Conservation (phyloP, 2,329 filamentous ascomycete genomes). For the Cladophialophora yegresii region DNA sequence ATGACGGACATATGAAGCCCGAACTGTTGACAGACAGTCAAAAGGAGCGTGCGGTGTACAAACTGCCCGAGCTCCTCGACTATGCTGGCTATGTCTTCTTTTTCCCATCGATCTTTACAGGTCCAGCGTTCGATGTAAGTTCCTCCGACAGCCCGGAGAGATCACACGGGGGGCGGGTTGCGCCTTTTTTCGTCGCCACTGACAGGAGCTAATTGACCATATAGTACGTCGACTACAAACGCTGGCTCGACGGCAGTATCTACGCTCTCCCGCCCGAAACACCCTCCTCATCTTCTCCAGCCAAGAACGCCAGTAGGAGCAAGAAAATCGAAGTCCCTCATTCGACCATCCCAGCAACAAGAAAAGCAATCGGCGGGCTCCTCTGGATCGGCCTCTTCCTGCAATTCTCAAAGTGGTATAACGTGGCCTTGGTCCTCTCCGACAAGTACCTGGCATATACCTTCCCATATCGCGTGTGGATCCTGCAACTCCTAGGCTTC, state of each 20-base stretch:
- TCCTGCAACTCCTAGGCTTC: slow-evolving; percentile 80
- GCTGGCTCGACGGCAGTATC: slow-evolving; percentile 92
- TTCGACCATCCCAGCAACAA: slow-evolving; percentile 79
- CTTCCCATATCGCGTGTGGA: slow-evolving; percentile 72
- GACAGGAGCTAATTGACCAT: not conserved
- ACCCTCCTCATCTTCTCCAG: not conserved
- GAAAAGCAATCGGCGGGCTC: slow-evolving; percentile 73
- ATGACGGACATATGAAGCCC: slow-evolving; percentile 80
- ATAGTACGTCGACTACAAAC: slow-evolving; percentile 78
- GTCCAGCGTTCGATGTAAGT: slow-evolving; percentile 77
- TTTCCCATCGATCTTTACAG: slow-evolving; percentile 86
- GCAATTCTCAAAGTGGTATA: slow-evolving; percentile 68
- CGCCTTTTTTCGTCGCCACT: not conserved
- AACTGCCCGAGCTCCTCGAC: slow-evolving; percentile 75
- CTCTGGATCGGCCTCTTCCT: slow-evolving; percentile 80
- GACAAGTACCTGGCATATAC: slow-evolving; percentile 67
- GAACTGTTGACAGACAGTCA: slow-evolving; percentile 83
- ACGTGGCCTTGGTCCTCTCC: slow-evolving; percentile 63
- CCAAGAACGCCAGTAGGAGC: not conserved
- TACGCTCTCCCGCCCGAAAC: slow-evolving; percentile 74
- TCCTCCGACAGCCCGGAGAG: not conserved
- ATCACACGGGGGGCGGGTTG: not conserved
- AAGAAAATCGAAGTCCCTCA: slow-evolving; percentile 91
- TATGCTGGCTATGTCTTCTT: slow-evolving; percentile 91
- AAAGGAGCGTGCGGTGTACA: slow-evolving; percentile 73